These are phyloP conservation scores for Thuidium tamariscinum DNA, from an alignment of 225 moss, liverwort and hornwort species.

Conservation along the genomic window DNA sequence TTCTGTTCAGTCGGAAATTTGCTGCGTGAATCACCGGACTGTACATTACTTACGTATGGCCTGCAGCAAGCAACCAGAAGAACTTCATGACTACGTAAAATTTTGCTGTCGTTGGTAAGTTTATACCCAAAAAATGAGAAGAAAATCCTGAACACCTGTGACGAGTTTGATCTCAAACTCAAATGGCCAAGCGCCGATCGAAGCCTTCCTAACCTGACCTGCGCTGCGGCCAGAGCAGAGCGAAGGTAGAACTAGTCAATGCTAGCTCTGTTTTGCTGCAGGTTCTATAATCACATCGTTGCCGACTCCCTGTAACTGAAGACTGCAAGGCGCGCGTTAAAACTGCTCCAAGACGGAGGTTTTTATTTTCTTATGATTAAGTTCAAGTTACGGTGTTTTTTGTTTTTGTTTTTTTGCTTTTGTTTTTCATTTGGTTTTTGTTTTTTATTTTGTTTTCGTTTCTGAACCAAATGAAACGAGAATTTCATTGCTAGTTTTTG, in stretches of 20 bases:
- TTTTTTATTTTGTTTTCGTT: too few species aligned
- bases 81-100: background rate
- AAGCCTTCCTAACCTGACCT: background rate
- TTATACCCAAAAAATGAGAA: background rate
- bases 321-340: background rate
- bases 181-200: background rate
- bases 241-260: background rate
- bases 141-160: background rate
- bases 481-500: too few species aligned
- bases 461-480: too few species aligned
- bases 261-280: background rate
- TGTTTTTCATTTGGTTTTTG: accelerated
- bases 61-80: background rate
- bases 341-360: too few species aligned
- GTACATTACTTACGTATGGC: background rate
- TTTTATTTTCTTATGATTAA: background rate
- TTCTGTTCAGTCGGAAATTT: background rate
- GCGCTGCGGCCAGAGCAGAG: background rate
- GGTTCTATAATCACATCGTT: background rate
- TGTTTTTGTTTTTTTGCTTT: too few species aligned
- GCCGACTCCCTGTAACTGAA: background rate
- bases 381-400: background rate
- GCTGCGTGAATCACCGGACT: background rate
- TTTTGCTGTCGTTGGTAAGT: background rate
- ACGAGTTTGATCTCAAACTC: background rate